Percentiles rank a stretch among this genome's conserved stretches.
Evolutionary conservation across 2,329 filamentous ascomycete genomes (phyloP).

Genomic region (Furcasterigmium furcatum): DNA sequence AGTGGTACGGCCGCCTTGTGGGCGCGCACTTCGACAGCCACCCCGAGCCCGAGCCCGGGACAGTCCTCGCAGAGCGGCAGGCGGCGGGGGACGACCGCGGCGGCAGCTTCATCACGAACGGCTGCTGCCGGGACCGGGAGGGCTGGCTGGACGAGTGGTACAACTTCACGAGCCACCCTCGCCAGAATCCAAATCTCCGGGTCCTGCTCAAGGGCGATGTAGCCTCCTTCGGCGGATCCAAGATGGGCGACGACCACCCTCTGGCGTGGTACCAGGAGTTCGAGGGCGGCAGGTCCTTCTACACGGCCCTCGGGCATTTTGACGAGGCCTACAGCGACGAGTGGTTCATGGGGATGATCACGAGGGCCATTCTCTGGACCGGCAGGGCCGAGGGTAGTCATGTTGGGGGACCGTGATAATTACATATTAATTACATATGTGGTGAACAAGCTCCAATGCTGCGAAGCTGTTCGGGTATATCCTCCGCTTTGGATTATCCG

Average conservation of each 20-base stretch:
- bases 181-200: slow-evolving; percentile 18
- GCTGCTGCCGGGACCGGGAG: slow-evolving; percentile 2
- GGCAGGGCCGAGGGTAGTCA: slow-evolving; percentile 3
- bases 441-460: no score
- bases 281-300: slow-evolving; percentile 32
- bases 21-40: slow-evolving; percentile 34
- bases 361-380: slow-evolving; percentile 9
- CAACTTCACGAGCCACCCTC: slow-evolving; percentile 30
- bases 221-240: slow-evolving; percentile 27
- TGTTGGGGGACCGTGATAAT: no score
- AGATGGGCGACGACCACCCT: slow-evolving; percentile 31
- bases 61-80: slow-evolving; percentile 22
- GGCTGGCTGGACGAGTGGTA: slow-evolving; percentile 40
- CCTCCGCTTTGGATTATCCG: no score
- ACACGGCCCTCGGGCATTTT: slow-evolving; percentile 39
- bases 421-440: no score
- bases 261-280: slow-evolving; percentile 36
- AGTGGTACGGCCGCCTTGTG: slow-evolving; percentile 33
- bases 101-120: slow-evolving; percentile 23
- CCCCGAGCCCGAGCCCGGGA: slow-evolving; percentile 28
- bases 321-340: slow-evolving; percentile 31
- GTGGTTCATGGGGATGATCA: slow-evolving; percentile 11
- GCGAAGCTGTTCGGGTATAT: no score
- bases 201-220: slow-evolving; percentile 33
- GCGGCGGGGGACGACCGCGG: neutral